phyloP scores from a whole-genome alignment of 2,329 filamentous ascomycete genomes.

The Colletotrichum echinochloae region DNA sequence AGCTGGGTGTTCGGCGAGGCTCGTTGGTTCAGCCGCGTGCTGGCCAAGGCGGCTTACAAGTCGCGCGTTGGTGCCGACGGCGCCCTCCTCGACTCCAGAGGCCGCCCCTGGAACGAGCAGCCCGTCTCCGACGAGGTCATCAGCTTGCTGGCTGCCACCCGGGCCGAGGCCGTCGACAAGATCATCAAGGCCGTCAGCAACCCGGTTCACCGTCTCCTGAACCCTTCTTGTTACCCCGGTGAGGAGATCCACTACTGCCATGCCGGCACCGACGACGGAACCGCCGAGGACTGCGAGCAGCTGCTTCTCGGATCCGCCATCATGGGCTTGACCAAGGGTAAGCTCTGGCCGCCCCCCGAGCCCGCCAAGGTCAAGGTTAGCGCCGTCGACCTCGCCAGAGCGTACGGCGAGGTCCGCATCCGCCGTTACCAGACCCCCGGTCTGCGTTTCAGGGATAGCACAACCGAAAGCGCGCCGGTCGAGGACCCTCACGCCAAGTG shows the following conservation, averaged over 20 bases:
- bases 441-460: slow-evolving; percentile 34
- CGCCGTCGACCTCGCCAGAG: slow-evolving; percentile 34
- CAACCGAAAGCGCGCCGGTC: slow-evolving; percentile 15
- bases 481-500: slow-evolving; percentile 36
- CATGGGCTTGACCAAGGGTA: slow-evolving; percentile 36
- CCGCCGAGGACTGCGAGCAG: slow-evolving; percentile 38
- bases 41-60: slow-evolving; percentile 36
- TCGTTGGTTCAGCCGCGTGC: slow-evolving; percentile 37
- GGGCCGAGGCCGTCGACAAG: slow-evolving; percentile 37
- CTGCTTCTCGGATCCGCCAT: slow-evolving; percentile 38
- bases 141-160: slow-evolving; percentile 29
- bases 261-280: slow-evolving; percentile 35
- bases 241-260: slow-evolving; percentile 38
- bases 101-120: slow-evolving; percentile 33
- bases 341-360: slow-evolving; percentile 33
- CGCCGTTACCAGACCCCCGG: slow-evolving; percentile 39
- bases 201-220: slow-evolving; percentile 38
- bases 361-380: slow-evolving; percentile 36
- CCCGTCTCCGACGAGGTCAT: slow-evolving; percentile 35
- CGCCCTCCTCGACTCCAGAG: slow-evolving; percentile 30
- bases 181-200: slow-evolving; percentile 40
- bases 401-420: slow-evolving; percentile 36
- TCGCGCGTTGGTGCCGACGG: slow-evolving; percentile 34
- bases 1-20: slow-evolving; percentile 39
- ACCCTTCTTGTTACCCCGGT: slow-evolving; percentile 36